Conservation (phyloP, 345 rosid genomes). For the rapeseed (Brassica napus) region Da-Ae NC_063444.1:29108001-29108500, state of each 20-base stretch:
- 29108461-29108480: neutral
- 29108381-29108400: slow-evolving; percentile 37
- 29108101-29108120: neutral
- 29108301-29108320: slow-evolving; percentile 32
- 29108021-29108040: slow-evolving; percentile 33
- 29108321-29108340: slow-evolving; percentile 3
- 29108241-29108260: neutral
- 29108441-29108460: slow-evolving; percentile 38
- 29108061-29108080: slow-evolving; percentile 43
- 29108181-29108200: slow-evolving; percentile 60
- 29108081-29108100: slow-evolving; percentile 1
- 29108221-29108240: slow-evolving; percentile 38
- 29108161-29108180: slow-evolving; percentile 55
- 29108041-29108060: slow-evolving; percentile 49
- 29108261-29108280: neutral
- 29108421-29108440: slow-evolving; percentile 38
- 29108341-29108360: slow-evolving; percentile 26
- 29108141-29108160: slow-evolving; percentile 53
- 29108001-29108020: slow-evolving; percentile 39
- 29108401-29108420: slow-evolving; percentile 11
- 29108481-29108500: neutral
- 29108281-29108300: slow-evolving; percentile 25
- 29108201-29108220: slow-evolving; percentile 60
- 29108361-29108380: slow-evolving; percentile 29
- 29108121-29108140: neutral